Conservation (phyloP, 768 basidiomycete species). For the Lentinula raphanica region DNA sequence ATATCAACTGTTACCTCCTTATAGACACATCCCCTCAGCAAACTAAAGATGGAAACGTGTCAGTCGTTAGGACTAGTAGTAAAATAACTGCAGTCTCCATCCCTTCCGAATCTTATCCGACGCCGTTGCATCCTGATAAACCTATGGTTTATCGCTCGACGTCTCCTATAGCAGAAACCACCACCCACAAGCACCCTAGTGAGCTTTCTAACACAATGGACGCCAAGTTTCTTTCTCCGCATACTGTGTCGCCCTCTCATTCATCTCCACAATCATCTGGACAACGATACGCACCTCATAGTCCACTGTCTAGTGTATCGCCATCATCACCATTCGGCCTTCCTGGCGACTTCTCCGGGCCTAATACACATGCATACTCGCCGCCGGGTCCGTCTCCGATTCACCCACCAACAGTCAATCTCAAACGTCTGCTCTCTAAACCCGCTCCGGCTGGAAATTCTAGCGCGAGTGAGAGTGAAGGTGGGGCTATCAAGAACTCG, state of each 20-base stretch:
- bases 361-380: not conserved
- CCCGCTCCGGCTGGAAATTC: conserved; percentile 5
- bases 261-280: not conserved
- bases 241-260: not conserved
- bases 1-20: not conserved
- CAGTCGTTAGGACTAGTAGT: not conserved
- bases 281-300: not conserved
- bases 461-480: conserved; percentile 4
- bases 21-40: not conserved
- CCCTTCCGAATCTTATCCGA: not conserved
- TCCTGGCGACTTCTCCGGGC: not conserved
- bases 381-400: not conserved
- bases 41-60: not conserved
- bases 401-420: not conserved
- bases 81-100: not conserved
- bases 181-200: not conserved
- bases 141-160: not conserved
- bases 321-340: not conserved
- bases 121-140: not conserved
- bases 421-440: conserved; percentile 6
- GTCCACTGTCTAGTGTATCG: not conserved
- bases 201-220: not conserved
- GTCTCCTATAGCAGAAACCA: not conserved
- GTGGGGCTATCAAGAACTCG: not conserved
- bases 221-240: not conserved